Evolutionary conservation across 2,329 filamentous ascomycete species (phyloP).

Genomic region (Leptographium wingfieldii): DNA sequence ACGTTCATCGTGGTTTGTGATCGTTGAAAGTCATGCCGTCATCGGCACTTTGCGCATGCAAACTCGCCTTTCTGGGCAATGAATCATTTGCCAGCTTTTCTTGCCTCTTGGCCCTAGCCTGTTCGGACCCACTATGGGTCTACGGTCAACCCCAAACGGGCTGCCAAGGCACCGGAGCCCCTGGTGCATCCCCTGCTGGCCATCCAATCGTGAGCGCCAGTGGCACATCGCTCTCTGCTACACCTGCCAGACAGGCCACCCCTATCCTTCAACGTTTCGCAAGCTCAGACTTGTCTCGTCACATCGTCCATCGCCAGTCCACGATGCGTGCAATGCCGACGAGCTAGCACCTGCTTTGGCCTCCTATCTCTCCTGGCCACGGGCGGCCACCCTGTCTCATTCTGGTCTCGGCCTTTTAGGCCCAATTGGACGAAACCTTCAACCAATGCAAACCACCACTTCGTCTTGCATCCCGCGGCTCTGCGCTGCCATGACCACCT

Average conservation of each 20-base stretch:
- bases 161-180: neutral
- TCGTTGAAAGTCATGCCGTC: too few species aligned
- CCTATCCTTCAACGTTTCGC: neutral
- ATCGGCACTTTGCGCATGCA: too few species aligned
- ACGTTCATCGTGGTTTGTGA: too few species aligned
- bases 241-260: slow-evolving; percentile 2
- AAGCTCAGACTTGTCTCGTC: slow-evolving; percentile 13
- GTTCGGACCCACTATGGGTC: neutral
- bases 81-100: neutral
- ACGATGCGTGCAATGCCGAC: neutral
- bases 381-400: neutral
- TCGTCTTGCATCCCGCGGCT: neutral
- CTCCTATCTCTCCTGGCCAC: neutral
- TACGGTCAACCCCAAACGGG: neutral
- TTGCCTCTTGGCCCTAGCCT: neutral
- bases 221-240: neutral
- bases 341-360: neutral
- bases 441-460: neutral
- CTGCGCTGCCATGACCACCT: neutral
- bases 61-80: too few species aligned
- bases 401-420: neutral
- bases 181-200: neutral
- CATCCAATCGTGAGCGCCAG: neutral
- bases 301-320: slow-evolving; percentile 12
- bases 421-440: neutral